Conservation (phyloP, 2,329 filamentous ascomycete species). For the Paramyrothecium roridum region DNA sequence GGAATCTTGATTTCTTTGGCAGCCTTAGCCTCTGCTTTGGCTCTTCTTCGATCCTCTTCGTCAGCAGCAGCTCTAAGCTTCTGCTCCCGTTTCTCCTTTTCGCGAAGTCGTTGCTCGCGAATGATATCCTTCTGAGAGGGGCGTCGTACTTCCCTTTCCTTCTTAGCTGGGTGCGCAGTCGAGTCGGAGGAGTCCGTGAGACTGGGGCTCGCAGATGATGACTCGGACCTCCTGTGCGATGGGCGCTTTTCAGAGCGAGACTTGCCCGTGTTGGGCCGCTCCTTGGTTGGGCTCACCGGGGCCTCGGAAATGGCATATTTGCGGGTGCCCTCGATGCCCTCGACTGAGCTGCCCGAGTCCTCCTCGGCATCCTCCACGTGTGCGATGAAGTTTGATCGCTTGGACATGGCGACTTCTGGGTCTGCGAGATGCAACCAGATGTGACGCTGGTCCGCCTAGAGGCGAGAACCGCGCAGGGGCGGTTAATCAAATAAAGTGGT, state of each 20-base stretch:
- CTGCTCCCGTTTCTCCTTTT: constrained; percentile 20
- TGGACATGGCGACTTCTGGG: constrained; percentile 37
- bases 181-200: constrained; percentile 43
- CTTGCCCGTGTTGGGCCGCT: constrained; percentile 50
- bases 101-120: constrained; percentile 15
- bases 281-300: constrained; percentile 39
- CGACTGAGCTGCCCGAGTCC: constrained; percentile 40
- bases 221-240: constrained; percentile 29
- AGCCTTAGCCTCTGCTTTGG: constrained; percentile 17
- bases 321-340: constrained; percentile 34
- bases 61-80: constrained; percentile 18
- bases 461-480: constrained; percentile 5
- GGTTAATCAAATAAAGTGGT: not conserved
- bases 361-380: constrained; percentile 53
- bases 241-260: constrained; percentile 36
- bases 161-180: constrained; percentile 33
- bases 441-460: constrained; percentile 1
- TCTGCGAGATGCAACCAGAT: not conserved
- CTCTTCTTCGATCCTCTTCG: constrained; percentile 18
- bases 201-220: constrained; percentile 29
- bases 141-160: constrained; percentile 20
- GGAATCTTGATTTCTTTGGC: constrained; percentile 13
- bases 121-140: constrained; percentile 17
- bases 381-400: constrained; percentile 30
- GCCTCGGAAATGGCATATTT: constrained; percentile 46